phyloP scores from a whole-genome alignment of 768 basidiomycete species.

The Phylloporus sp. region DNA sequence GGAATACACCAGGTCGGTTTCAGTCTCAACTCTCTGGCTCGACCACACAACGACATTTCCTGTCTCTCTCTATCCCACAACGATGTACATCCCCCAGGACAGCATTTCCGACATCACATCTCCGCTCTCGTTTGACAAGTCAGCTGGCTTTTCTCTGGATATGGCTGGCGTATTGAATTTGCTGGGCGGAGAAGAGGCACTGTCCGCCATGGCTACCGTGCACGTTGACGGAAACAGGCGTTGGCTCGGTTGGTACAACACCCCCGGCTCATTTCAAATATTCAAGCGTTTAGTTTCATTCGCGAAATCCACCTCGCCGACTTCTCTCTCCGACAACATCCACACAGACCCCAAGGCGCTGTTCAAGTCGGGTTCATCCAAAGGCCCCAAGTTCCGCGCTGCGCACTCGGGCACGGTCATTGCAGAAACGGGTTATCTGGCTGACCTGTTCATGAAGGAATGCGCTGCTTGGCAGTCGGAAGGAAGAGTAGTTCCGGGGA shows the following conservation, averaged over 20 bases:
- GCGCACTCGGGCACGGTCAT: slow-evolving; percentile 57
- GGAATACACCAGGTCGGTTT: neutral
- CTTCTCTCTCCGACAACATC: neutral
- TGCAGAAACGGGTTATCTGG: slow-evolving; percentile 49
- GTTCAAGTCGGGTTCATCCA: slow-evolving; percentile 12
- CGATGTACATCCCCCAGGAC: neutral
- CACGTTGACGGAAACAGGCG: slow-evolving; percentile 24
- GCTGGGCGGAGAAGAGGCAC: slow-evolving; percentile 31
- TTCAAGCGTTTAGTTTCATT: slow-evolving; percentile 22
- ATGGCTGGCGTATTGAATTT: slow-evolving; percentile 22
- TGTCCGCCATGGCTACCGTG: slow-evolving; percentile 28
- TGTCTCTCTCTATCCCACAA: neutral
- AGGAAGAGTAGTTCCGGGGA: slow-evolving; percentile 8
- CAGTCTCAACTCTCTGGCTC: neutral
- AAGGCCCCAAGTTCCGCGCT: slow-evolving; percentile 66
- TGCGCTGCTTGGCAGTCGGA: slow-evolving; percentile 9
- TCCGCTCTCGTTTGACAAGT: neutral
- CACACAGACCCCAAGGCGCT: slow-evolving; percentile 18
- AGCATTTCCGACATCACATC: neutral
- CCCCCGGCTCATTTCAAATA: slow-evolving; percentile 29
- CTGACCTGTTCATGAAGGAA: slow-evolving; percentile 40
- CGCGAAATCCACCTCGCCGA: slow-evolving; percentile 10
- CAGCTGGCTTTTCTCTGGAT: slow-evolving; percentile 15
- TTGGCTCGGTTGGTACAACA: slow-evolving; percentile 35
- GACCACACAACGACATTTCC: neutral